Evolutionary conservation across 768 basidiomycete genomes (phyloP).

Genomic region (Lentinula boryana): DNA sequence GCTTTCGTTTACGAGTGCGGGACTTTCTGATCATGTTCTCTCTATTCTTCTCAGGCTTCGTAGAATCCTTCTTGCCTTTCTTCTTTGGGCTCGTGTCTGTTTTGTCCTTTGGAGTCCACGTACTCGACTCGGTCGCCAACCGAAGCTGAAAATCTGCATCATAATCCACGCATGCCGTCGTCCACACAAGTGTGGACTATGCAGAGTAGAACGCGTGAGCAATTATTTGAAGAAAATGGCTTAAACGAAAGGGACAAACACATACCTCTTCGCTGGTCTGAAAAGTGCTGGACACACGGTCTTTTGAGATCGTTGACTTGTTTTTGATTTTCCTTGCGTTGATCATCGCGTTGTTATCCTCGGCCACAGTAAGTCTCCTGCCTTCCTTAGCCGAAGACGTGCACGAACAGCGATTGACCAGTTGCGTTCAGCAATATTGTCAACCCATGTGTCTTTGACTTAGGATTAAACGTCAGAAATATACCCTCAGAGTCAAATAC

Average conservation of each 20-base stretch:
- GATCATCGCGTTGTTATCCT: neutral
- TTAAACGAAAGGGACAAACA: too few relatives aligned
- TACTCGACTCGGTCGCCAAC: neutral
- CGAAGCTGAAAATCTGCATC: neutral
- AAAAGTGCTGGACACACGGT: neutral
- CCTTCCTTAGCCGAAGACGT: neutral
- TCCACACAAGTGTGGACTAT: neutral
- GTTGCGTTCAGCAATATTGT: neutral
- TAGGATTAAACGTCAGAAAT: neutral
- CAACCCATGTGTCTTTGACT: neutral
- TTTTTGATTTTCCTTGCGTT: neutral
- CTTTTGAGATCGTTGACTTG: neutral
- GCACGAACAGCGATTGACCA: neutral
- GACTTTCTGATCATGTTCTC: neutral
- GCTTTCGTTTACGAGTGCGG: neutral
- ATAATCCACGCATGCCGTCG: neutral
- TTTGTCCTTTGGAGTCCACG: too few relatives aligned
- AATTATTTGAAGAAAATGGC: neutral
- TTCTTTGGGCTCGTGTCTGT: too few relatives aligned
- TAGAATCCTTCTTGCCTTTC: neutral
- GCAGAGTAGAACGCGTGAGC: neutral
- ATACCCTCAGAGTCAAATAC: too few relatives aligned
- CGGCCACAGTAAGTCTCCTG: neutral
- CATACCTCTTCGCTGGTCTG: conserved; percentile 1
- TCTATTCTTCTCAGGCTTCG: neutral